These are phyloP conservation scores for Rhodotorula sp. DNA, from an alignment of 1,284 basidiomycete genomes.

Conservation along the genomic window DNA sequence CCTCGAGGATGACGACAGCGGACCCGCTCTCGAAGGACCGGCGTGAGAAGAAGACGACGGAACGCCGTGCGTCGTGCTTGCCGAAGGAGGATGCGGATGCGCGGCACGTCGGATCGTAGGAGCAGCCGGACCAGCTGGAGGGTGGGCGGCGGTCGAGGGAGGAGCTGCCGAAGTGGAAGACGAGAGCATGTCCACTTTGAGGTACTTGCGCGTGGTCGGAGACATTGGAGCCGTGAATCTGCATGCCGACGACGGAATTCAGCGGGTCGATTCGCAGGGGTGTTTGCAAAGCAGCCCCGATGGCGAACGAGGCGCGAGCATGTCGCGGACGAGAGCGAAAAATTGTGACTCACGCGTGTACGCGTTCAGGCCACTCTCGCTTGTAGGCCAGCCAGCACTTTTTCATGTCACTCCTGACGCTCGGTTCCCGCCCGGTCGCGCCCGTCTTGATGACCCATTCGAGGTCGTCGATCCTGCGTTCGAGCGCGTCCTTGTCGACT, in stretches of 20 bases:
- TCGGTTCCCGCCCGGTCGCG: conserved; percentile 70
- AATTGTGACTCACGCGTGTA: conserved; percentile 59
- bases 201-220: conserved; percentile 72
- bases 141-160: background rate
- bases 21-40: too few relatives aligned
- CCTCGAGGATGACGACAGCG: background rate
- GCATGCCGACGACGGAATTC: background rate
- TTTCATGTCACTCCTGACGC: conserved; percentile 66
- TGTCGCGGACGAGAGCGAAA: too few relatives aligned
- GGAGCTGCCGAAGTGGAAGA: conserved; percentile 6
- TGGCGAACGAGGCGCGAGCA: too few relatives aligned
- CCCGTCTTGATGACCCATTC: conserved; percentile 67
- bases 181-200: conserved; percentile 55
- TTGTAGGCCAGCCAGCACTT: conserved; percentile 74
- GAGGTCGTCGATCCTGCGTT: conserved; percentile 62
- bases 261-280: too few relatives aligned
- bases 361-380: conserved; percentile 62
- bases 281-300: too few relatives aligned
- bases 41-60: too few relatives aligned
- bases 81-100: background rate
- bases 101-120: conserved; percentile 4
- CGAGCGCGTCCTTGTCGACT: conserved; percentile 60
- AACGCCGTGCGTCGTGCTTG: background rate
- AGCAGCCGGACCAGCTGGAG: conserved; percentile 7
- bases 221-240: conserved; percentile 72